phyloP scores from a whole-genome alignment of 805 yeast genomes.

The Candida maesae region DNA sequence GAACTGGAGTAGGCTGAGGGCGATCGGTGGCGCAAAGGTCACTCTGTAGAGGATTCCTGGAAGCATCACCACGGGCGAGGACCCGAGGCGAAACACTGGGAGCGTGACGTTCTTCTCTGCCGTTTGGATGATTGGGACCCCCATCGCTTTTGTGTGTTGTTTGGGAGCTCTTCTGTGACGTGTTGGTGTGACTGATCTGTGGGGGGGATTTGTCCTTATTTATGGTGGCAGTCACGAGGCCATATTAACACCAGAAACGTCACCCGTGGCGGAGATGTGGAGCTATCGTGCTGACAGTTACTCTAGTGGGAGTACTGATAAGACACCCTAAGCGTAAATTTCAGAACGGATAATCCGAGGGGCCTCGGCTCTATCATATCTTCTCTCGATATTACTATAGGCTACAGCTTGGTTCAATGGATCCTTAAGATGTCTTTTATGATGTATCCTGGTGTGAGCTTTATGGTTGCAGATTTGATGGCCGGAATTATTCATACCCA shows the following conservation, averaged over 20 bases:
- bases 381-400: too few species aligned
- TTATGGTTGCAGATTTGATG: too few species aligned
- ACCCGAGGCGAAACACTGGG: conserved; percentile 21
- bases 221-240: neutral
- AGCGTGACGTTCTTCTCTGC: conserved; percentile 9
- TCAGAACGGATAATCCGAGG: too few species aligned
- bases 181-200: too few species aligned
- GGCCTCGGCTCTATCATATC: too few species aligned
- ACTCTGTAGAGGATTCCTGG: conserved; percentile 64
- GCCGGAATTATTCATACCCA: conserved; percentile 5
- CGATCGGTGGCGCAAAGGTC: conserved; percentile 44
- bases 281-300: neutral
- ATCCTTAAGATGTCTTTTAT: too few species aligned
- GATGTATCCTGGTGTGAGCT: too few species aligned
- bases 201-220: neutral
- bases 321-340: neutral
- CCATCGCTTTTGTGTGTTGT: too few species aligned
- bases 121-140: neutral
- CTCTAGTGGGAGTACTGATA: neutral
- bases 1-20: conserved; percentile 42
- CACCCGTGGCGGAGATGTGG: conserved; percentile 1
- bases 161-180: too few species aligned
- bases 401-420: too few species aligned
- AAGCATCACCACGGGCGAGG: conserved; percentile 39
- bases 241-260: too few species aligned